Conservation (phyloP, 768 basidiomycete genomes). For the Hericium rajendrae region DNA sequence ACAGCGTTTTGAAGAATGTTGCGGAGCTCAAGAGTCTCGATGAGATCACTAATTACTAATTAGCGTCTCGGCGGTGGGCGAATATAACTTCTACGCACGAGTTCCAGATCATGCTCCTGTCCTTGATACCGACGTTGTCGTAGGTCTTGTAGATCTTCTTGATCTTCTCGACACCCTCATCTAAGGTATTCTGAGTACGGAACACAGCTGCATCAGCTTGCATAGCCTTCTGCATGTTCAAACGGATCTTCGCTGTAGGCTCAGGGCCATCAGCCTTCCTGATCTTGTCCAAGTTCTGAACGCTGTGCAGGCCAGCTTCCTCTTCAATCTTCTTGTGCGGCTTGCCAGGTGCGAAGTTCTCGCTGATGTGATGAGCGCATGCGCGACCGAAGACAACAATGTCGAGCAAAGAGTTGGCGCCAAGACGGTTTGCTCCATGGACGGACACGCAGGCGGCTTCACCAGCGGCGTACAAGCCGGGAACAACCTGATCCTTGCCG, state of each 20-base stretch:
- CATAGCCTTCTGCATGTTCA: constrained; percentile 99
- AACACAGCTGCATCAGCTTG: constrained; percentile 97
- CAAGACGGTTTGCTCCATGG: constrained; percentile 98
- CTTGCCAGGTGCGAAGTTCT: constrained; percentile 81
- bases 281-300: constrained; percentile 85
- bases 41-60: constrained; percentile 61
- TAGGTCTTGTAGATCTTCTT: constrained; percentile 80
- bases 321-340: constrained; percentile 84
- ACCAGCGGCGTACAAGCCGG: constrained; percentile 96
- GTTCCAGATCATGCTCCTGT: constrained; percentile 99
- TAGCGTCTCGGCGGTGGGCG: neutral
- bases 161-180: constrained; percentile 88
- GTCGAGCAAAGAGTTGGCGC: constrained; percentile 97
- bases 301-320: constrained; percentile 74
- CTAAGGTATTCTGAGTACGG: constrained; percentile 84
- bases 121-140: constrained; percentile 90
- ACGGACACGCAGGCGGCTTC: constrained; percentile 99
- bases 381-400: constrained; percentile 99
- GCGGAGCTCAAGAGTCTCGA: constrained; percentile 95
- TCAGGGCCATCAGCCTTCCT: constrained; percentile 74
- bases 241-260: constrained; percentile 81
- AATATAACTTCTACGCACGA: constrained; percentile 43
- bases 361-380: constrained; percentile 95
- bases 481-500: constrained; percentile 90
- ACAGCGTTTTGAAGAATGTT: constrained; percentile 93